A percentile compares a stretch with the other conserved stretches of the same genome.
phyloP scores from a whole-genome alignment of 1,139 yeast genomes.

The Meyerozyma carpophila region DNA sequence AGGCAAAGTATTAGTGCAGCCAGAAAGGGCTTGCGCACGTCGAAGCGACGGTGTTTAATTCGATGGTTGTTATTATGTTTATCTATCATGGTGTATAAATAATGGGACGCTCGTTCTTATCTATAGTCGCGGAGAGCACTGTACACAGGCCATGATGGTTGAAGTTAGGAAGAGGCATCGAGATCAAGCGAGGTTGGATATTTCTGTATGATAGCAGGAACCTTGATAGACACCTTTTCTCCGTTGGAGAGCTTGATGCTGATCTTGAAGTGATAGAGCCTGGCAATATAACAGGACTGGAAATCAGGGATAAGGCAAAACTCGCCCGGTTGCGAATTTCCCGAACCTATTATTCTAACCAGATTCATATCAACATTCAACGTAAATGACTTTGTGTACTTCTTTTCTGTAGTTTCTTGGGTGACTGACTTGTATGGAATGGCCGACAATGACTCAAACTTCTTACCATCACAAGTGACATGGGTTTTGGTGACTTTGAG shows the following conservation, averaged over 20 bases:
- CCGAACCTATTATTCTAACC: background rate
- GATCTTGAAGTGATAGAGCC: constrained; percentile 31
- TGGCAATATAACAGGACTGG: constrained; percentile 30
- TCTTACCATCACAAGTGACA: background rate
- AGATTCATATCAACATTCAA: constrained; percentile 16
- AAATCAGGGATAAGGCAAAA: constrained; percentile 34
- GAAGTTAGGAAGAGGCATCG: background rate
- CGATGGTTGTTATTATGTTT: background rate
- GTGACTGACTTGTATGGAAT: constrained; percentile 10
- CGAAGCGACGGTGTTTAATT: background rate
- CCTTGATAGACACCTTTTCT: constrained; percentile 22
- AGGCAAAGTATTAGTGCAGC: background rate
- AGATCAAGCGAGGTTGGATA: background rate
- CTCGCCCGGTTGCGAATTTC: constrained; percentile 7
- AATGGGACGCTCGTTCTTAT: background rate
- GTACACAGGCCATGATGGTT: background rate
- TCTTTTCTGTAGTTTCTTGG: constrained; percentile 2
- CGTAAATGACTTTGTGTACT: constrained; percentile 17
- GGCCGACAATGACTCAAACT: constrained; percentile 7
- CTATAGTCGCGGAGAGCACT: background rate
- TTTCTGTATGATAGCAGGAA: constrained; percentile 26
- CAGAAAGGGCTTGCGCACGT: background rate
- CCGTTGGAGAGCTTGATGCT: constrained; percentile 24
- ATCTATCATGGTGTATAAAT: background rate
- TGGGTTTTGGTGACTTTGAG: constrained; percentile 12